Base-by-base conservation (phyloP, 805 yeast genomes). In the Ogataea paraovalis region DNA sequence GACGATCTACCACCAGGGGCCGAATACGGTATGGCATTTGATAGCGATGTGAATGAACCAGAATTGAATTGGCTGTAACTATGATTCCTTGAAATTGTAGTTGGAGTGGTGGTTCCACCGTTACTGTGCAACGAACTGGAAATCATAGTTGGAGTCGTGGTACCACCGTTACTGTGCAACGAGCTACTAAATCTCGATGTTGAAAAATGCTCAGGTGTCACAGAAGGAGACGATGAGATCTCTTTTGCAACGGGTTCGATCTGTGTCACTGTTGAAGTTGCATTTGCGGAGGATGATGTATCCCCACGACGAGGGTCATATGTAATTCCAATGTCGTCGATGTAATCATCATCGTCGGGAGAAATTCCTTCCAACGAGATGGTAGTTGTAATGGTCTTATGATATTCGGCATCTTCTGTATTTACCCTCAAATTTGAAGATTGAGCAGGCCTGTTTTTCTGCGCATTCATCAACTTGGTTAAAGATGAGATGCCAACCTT, bases 11-110 rank as follows among this genome's bases (percentile, higher is more conserved):
- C 84, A 21, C 87, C 87, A 1, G 90, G 90, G 2, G 82, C 88
- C 7, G 84, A 73, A 62, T 83, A 84, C 1, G 90, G 90, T 43
- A 84, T 83, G 36, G 80, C 73, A 21, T 80, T 70, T 4, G 86
- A 78, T 54, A 83, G 69, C 44, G 70, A 83, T 19, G 67, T 57
- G 16, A 59, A 58, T 20, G 68, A 61, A 34, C 60, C 59, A 19
- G 66, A 58, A 18, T 45, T 36, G 43, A 48, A 44, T 9, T 43
- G 42, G 32, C 52, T 55, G 36, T 44, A 43, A 41, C 56, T 54
- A 13, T 52, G 33, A 7, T 46, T 46, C 42, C 52, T 45, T 9
- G 57, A 50, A 13, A 48, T 41, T 12, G 42, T 41, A n/a, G 52
- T 42, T 16, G 55, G 49, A 2, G 56, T 42, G 1, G 38, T 41